Conservation (phyloP, 352 stramenopile genomes). For the Pythium volutum region DNA sequence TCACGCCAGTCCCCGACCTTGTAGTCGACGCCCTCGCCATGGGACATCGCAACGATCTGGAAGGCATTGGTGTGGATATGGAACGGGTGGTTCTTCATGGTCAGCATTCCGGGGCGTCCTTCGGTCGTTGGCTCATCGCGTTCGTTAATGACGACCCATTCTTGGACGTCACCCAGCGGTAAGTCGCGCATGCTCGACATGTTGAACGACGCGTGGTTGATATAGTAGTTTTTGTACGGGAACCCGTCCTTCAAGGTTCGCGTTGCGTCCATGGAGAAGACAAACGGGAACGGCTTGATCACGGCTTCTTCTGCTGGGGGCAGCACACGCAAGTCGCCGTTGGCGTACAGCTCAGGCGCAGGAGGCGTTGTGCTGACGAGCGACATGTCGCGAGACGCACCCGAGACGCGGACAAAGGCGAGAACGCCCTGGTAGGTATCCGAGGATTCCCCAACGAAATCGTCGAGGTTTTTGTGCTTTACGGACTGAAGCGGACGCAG, state of each 20-base stretch:
- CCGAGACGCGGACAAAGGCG: slow-evolving; percentile 55
- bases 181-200: slow-evolving; percentile 47
- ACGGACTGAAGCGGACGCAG: slow-evolving; percentile 56
- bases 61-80: slow-evolving; percentile 86
- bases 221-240: slow-evolving; percentile 69
- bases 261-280: slow-evolving; percentile 50
- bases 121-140: slow-evolving; percentile 28
- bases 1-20: slow-evolving; percentile 78
- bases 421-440: slow-evolving; percentile 60
- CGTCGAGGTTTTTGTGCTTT: slow-evolving; percentile 33
- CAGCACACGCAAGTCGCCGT: slow-evolving; percentile 36
- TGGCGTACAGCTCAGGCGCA: slow-evolving; percentile 40
- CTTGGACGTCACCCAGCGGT: slow-evolving; percentile 50
- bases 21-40: slow-evolving; percentile 72
- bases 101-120: slow-evolving; percentile 25
- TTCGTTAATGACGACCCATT: slow-evolving; percentile 73
- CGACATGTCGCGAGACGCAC: slow-evolving; percentile 29
- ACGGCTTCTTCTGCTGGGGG: slow-evolving; percentile 29
- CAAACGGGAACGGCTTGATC: slow-evolving; percentile 41
- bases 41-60: slow-evolving; percentile 72
- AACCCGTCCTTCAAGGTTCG: slow-evolving; percentile 50
- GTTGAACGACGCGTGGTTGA: slow-evolving; percentile 64
- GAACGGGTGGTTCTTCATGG: slow-evolving; percentile 78
- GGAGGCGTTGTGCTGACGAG: slow-evolving; percentile 33
- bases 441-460: slow-evolving; percentile 50